Evolutionary conservation across 768 basidiomycete species (phyloP).

Genomic region (Russula emetica): DNA sequence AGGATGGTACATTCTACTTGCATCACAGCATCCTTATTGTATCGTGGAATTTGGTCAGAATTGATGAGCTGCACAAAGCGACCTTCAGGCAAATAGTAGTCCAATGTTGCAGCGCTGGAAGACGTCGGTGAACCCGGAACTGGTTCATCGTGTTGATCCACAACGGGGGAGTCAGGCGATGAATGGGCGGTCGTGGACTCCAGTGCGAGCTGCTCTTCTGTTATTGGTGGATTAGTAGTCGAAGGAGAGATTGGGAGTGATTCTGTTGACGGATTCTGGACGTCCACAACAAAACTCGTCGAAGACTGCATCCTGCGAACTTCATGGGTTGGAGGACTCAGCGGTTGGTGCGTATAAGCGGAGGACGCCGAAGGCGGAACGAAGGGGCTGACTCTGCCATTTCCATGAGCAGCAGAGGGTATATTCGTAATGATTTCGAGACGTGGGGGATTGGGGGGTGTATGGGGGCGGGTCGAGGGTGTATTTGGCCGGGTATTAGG

Average conservation of each 20-base stretch:
- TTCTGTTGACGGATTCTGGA: conserved; percentile 17
- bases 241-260: not conserved
- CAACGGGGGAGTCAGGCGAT: not conserved
- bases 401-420: not conserved
- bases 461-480: not conserved
- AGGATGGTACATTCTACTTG: not conserved
- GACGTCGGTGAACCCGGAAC: not conserved
- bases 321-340: not conserved
- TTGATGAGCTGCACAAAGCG: conserved; percentile 9
- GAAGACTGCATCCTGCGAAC: conserved; percentile 9
- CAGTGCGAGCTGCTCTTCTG: not conserved
- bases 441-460: not conserved
- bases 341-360: not conserved
- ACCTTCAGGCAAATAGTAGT: conserved; percentile 1
- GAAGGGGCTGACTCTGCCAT: not conserved
- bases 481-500: not conserved
- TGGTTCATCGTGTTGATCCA: not conserved
- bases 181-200: not conserved
- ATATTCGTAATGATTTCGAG: conserved; percentile 1
- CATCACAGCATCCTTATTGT: conserved; percentile 6
- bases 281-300: not conserved
- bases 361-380: not conserved
- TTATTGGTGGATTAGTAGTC: not conserved
- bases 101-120: not conserved
- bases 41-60: conserved; percentile 20